Conservation (phyloP, 306 rosid genomes). For the Albizia julibrissin region DNA sequence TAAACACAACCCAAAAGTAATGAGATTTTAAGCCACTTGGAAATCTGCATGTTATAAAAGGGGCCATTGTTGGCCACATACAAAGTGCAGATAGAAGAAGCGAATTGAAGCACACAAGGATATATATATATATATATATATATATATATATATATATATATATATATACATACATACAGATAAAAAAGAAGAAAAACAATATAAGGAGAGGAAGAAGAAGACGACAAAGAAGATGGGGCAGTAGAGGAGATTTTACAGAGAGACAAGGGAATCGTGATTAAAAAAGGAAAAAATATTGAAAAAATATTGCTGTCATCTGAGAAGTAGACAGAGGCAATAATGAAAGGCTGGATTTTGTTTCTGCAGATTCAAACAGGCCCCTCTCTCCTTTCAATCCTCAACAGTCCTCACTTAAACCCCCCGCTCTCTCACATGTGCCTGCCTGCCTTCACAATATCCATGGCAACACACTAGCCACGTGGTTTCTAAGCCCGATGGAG, state of each 20-base stretch:
- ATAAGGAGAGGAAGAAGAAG: slow-evolving; percentile 1
- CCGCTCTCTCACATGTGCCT: too few species aligned
- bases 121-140: not conserved
- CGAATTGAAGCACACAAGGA: not conserved
- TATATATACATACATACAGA: too few species aligned
- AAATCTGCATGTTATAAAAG: too few species aligned
- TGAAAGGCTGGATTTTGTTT: slow-evolving; percentile 59
- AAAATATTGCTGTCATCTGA: slow-evolving; percentile 46
- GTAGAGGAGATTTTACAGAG: not conserved
- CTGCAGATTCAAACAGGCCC: slow-evolving; percentile 56
- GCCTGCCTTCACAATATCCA: too few species aligned
- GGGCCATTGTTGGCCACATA: not conserved
- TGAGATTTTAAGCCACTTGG: too few species aligned
- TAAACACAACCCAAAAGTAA: too few species aligned
- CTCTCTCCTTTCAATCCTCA: slow-evolving; percentile 26
- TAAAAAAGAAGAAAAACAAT: too few species aligned
- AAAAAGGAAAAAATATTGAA: not conserved
- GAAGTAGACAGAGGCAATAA: slow-evolving; percentile 72
- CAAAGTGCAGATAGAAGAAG: not conserved
- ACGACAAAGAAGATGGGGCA: not conserved
- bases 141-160: not conserved
- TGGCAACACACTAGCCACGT: too few species aligned
- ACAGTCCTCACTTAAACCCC: too few species aligned
- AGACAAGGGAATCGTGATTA: not conserved
- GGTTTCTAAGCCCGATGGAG: too few species aligned